Evolutionary conservation across 2,329 filamentous ascomycete genomes (phyloP), one percentile per base, ranked within the genome.

Genomic region (Ceratocystis harringtonii): DNA sequence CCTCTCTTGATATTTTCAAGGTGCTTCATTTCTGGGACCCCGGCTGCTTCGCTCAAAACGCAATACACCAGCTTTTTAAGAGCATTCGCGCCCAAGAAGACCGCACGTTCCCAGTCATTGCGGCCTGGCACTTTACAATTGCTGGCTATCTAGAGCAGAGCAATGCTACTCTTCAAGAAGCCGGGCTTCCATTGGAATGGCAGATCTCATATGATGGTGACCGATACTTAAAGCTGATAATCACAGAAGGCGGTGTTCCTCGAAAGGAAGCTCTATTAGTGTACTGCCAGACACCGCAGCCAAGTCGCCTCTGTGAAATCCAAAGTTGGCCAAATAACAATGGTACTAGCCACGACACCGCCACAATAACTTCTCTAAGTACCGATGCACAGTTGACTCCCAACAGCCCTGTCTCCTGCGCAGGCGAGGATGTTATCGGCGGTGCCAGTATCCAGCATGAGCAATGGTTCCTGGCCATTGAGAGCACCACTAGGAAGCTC

Each of bases 251-350:
- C 22, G 55, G 55, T 10, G 17, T 58, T 19, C 55, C 55, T 7
- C 55, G 55, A 25, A 58, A 58, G n/a, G 61, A 62, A n/a, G 61
- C 25, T 25, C 12, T 62, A 2, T 62, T 43, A 44, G 30, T 62
- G 19, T 62, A 62, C 22, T 48, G 43, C 61, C 43, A 45, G 44
- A 15, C 15, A 22, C 61, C 61, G n/a, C 43, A 19, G 28, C 61
- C 19, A n/a, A 50, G 61, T 3, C 22, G 12, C 28, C 28, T 15
- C 15, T n/a, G 30, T 58, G 30, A 58, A 22, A 19, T 22, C 6
- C 28, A 58, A 6, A 30, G 28, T 17, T 30, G 55, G 28, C 55
- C 30, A 17, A 10, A 30, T n/a, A 19, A 17, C 2, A 58, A 30
- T n/a, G 32, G 28, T 10, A 7, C 0, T 4, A 15, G 7, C 2